Evolutionary conservation across 2,329 filamentous ascomycete genomes (phyloP), one percentile per base, ranked within the genome.

Genomic region (Tolypocladium cylindrosporum): DNA sequence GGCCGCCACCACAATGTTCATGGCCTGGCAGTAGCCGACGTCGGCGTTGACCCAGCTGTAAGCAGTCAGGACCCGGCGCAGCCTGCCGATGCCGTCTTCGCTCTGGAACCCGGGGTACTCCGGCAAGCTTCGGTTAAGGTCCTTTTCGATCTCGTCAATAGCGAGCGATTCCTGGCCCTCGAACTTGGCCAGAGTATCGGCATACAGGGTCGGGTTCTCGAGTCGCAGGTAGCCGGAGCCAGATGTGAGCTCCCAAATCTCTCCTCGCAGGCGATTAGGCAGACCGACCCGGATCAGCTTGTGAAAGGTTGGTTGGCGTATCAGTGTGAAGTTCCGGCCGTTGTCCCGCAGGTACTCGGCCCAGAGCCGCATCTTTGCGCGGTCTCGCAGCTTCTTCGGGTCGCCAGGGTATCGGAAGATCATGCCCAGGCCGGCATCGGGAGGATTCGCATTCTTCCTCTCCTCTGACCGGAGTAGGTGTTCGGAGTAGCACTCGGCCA

Each of bases 1-100:
- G n/a, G 94, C 94, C 21, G 94, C 94, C 57, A 97, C 93, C 40
- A 99, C 94, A 65, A 99, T 99, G 72, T 99, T 99, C 94, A 99
- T 99, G 61, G 94, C 94, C 74, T 99, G 94, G 72, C 94, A 99
- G 74, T 99, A 99, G 64, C 94, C 94, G 57, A 99, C 92, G 63
- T 97, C 91, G 56, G 90, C 83, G 67, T 99, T 94, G 54, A 88
- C 90, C 94, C 94, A 99, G 74, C 92, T 97, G 76, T 99, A 99
- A 5, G 94, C 94, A 1, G 93, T 97, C 57, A 99, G 79, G 42
- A 99, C 94, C 59, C 93, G 84, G 60, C 94, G 86, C 61, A 99
- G 78, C 24, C 94, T 84, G 51, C 87, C 90, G 63, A 99, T 99
- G 19, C 94, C 94, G 67, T 97, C 92, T 71, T 96, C 89, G 68